These are phyloP conservation scores for Populus tomentosa DNA, from an alignment of 441 rosid genomes.

Conservation along the genomic window DNA sequence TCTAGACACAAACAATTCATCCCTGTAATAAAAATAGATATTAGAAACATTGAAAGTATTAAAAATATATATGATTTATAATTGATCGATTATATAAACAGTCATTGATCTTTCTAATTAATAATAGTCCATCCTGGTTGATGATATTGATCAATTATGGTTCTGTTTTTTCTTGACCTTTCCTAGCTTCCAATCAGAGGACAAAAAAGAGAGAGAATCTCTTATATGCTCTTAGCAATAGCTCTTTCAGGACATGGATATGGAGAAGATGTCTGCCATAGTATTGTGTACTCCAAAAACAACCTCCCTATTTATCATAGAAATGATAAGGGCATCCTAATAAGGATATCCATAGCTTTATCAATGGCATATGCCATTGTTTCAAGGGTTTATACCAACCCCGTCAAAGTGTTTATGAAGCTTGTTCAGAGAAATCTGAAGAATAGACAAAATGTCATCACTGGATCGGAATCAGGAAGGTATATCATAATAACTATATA, in stretches of 20 bases:
- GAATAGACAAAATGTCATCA: background rate
- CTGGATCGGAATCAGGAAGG: background rate
- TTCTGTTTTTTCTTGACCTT: background rate
- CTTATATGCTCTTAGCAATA: background rate
- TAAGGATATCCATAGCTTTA: conserved; percentile 3
- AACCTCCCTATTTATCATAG: too few relatives aligned
- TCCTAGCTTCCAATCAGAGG: conserved; percentile 8
- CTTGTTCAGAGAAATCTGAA: background rate
- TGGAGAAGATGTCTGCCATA: too few relatives aligned
- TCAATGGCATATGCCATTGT: background rate
- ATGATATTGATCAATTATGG: too few relatives aligned
- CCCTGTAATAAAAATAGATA: too few relatives aligned
- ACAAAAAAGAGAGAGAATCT: background rate
- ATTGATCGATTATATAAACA: too few relatives aligned
- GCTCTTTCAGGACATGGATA: too few relatives aligned
- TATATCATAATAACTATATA: background rate
- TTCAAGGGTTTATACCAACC: conserved; percentile 1
- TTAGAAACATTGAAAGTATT: too few relatives aligned
- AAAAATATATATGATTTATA: too few relatives aligned
- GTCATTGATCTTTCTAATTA: too few relatives aligned
- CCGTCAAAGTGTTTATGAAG: background rate
- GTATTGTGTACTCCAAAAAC: too few relatives aligned
- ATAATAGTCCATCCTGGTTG: too few relatives aligned
- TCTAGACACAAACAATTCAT: too few relatives aligned
- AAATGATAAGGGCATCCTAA: background rate